Conservation (phyloP, 202 grass and related monocot genomes). For the Musa balbisiana region DNA sequence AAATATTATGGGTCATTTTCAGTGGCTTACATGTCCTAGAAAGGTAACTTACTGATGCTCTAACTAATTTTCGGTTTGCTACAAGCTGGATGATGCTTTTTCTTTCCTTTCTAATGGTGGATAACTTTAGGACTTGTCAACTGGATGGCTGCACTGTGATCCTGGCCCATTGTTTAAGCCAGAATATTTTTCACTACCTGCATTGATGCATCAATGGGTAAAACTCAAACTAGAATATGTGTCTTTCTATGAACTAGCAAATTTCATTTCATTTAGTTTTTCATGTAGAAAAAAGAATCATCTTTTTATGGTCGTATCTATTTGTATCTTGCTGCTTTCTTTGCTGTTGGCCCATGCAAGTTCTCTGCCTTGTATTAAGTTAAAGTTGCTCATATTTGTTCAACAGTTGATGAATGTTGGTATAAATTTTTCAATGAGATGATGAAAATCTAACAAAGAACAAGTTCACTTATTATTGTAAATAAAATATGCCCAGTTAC, state of each 20-base stretch:
- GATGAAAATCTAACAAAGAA: too few species aligned
- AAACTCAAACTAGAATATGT: constrained; percentile 11
- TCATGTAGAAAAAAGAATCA: not conserved
- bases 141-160: constrained; percentile 80
- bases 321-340: not conserved
- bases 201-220: constrained; percentile 59
- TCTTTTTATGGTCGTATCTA: not conserved
- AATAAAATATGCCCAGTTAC: too few species aligned
- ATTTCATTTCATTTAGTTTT: not conserved
- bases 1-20: constrained; percentile 78
- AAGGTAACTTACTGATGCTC: constrained; percentile 39
- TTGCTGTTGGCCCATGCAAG: not conserved
- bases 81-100: not conserved
- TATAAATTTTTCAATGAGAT: too few species aligned
- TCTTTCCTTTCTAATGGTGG: constrained; percentile 20
- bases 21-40: constrained; percentile 79
- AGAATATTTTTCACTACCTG: constrained; percentile 48
- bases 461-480: too few species aligned
- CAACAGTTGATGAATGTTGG: too few species aligned
- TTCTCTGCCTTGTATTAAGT: not conserved
- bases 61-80: not conserved
- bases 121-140: constrained; percentile 56
- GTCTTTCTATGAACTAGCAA: not conserved
- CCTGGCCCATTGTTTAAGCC: constrained; percentile 69
- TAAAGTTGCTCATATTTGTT: too few species aligned